Evolutionary conservation across 2,329 filamentous ascomycete genomes (phyloP).

Genomic region (Monilinia vaccinii-corymbosi): DNA sequence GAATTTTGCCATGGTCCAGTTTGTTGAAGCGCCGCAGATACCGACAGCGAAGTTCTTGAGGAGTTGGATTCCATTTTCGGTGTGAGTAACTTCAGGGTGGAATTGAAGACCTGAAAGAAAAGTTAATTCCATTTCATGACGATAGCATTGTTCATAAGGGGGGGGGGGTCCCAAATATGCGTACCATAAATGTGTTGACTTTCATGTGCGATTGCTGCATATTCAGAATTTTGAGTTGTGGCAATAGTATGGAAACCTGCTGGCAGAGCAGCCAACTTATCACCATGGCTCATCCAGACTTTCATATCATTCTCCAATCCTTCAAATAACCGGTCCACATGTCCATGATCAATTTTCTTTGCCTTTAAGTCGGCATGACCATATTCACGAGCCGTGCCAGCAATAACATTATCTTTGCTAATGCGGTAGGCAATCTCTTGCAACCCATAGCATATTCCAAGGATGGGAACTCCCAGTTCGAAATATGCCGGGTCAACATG

Average conservation of each 20-base stretch:
- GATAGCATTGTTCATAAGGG: neutral
- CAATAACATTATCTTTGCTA: slow-evolving; percentile 53
- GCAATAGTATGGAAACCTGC: slow-evolving; percentile 65
- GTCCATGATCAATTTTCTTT: slow-evolving; percentile 41
- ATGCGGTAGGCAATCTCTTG: slow-evolving; percentile 68
- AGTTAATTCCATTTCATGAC: neutral
- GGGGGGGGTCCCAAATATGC: neutral
- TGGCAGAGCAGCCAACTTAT: slow-evolving; percentile 72
- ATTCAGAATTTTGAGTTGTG: slow-evolving; percentile 66
- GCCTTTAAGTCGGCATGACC: slow-evolving; percentile 43
- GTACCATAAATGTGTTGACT: slow-evolving; percentile 59
- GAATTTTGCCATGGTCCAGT: slow-evolving; percentile 86
- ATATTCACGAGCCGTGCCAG: slow-evolving; percentile 46
- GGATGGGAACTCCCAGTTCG: slow-evolving; percentile 32
- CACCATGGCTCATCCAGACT: slow-evolving; percentile 81
- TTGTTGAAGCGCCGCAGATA: slow-evolving; percentile 67
- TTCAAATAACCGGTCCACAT: slow-evolving; percentile 71
- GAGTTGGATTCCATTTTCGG: slow-evolving; percentile 57
- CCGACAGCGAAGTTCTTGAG: slow-evolving; percentile 75
- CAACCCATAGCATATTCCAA: slow-evolving; percentile 38
- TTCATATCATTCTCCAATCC: slow-evolving; percentile 62
- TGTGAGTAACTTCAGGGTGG: slow-evolving; percentile 55
- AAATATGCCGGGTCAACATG: slow-evolving; percentile 79
- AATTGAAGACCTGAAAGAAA: slow-evolving; percentile 10
- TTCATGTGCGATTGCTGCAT: slow-evolving; percentile 68